phyloP scores from a whole-genome alignment of 768 basidiomycete species.

The Auriscalpium orientale region DNA sequence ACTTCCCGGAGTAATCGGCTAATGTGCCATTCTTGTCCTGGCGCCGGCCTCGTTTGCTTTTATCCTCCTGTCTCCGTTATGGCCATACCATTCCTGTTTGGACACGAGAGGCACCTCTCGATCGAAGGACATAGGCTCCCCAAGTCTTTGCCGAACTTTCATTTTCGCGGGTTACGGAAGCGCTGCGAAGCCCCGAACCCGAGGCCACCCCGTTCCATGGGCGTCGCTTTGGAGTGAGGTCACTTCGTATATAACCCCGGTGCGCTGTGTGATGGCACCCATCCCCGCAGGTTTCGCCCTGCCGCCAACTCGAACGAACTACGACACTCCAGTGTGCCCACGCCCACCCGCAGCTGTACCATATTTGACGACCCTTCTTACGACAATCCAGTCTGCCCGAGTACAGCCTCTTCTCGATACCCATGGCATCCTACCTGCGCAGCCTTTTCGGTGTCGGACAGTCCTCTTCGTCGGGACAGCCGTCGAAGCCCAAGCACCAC shows the following conservation, averaged over 20 bases:
- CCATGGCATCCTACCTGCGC: conserved; percentile 46
- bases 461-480: conserved; percentile 16
- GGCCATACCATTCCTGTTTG: neutral
- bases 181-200: conserved; percentile 10
- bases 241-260: conserved; percentile 8
- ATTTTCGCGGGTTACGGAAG: conserved; percentile 10
- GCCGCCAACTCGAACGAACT: neutral
- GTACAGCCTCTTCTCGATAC: neutral
- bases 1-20: conserved; percentile 1
- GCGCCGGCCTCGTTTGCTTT: neutral
- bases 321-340: neutral
- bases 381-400: neutral
- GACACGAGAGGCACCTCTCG: neutral
- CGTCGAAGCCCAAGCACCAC: conserved; percentile 32
- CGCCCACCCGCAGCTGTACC: neutral
- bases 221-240: neutral
- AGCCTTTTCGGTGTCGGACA: conserved; percentile 33
- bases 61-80: neutral
- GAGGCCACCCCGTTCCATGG: conserved; percentile 1
- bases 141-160: neutral
- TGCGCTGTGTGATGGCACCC: neutral
- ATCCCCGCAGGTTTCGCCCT: neutral
- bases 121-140: conserved; percentile 5
- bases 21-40: neutral
- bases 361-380: neutral